Percentiles rank a stretch among this genome's conserved stretches.
Evolutionary conservation across 129 eudicot species (phyloP).

Genomic region (Centaurea solstitialis): DNA sequence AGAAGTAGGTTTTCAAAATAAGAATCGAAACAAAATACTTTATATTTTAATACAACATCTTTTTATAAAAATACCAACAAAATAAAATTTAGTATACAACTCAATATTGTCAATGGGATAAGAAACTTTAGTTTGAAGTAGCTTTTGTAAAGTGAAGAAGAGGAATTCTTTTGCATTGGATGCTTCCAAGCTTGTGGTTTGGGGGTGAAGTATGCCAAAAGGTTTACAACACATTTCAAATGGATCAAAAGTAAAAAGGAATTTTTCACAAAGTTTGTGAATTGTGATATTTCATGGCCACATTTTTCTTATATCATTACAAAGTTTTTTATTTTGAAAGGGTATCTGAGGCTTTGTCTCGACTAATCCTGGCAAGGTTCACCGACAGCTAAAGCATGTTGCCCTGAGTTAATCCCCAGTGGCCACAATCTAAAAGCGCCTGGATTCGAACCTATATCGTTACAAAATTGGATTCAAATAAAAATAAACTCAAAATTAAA

Average conservation of each 20-base stretch:
- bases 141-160: not conserved
- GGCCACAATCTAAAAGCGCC: too few species aligned
- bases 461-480: not conserved
- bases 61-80: too few species aligned
- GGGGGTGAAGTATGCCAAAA: not conserved
- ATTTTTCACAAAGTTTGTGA: not conserved
- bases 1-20: too few species aligned
- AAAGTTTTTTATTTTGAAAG: too few species aligned
- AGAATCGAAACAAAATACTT: not conserved
- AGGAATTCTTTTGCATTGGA: not conserved
- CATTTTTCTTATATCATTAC: too few species aligned
- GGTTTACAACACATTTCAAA: not conserved
- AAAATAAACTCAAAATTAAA: not conserved
- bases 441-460: too few species aligned
- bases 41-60: too few species aligned
- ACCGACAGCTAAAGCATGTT: too few species aligned
- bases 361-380: too few species aligned
- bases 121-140: not conserved
- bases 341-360: too few species aligned
- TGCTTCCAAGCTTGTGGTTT: not conserved
- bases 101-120: not conserved
- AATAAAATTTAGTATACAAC: too few species aligned
- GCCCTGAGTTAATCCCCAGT: too few species aligned
- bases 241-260: not conserved
- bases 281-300: not conserved